Conservation (phyloP, 176 grass and related monocot species). For the Thalia dealbata region DNA sequence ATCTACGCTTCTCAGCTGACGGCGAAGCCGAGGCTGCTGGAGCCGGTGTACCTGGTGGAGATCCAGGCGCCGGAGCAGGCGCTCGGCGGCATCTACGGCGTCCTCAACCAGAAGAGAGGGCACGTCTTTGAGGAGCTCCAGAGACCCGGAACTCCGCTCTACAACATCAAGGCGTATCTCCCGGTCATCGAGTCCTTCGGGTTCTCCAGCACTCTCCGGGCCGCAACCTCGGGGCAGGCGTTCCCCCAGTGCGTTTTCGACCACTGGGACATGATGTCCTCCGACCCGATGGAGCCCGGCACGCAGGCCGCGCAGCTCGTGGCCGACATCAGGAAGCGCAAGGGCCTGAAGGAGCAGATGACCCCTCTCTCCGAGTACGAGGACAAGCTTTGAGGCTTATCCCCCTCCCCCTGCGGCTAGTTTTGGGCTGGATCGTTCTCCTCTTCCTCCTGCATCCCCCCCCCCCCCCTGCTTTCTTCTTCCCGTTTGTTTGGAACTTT, state of each 20-base stretch:
- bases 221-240: not conserved
- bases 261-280: conserved; percentile 9
- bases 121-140: conserved; percentile 5
- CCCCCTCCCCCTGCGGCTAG: too few species aligned
- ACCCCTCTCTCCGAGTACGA: conserved; percentile 59
- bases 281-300: not conserved
- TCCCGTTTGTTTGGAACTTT: too few species aligned
- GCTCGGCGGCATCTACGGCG: conserved; percentile 3
- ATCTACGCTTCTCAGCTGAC: not conserved
- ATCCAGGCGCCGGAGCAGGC: conserved; percentile 10
- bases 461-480: too few species aligned
- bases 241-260: not conserved
- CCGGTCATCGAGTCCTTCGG: conserved; percentile 2
- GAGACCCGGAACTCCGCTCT: not conserved
- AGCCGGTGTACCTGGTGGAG: conserved; percentile 7
- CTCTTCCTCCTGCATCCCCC: too few species aligned
- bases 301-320: conserved; percentile 36
- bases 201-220: not conserved
- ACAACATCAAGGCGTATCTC: conserved; percentile 3
- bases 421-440: not conserved
- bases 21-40: not conserved
- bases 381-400: conserved; percentile 44
- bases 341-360: conserved; percentile 72
- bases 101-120: conserved; percentile 13
- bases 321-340: conserved; percentile 35